These are phyloP conservation scores for Dothiorella sarmentorum DNA, from an alignment of 2,329 filamentous ascomycete genomes.

Conservation along the genomic window DNA sequence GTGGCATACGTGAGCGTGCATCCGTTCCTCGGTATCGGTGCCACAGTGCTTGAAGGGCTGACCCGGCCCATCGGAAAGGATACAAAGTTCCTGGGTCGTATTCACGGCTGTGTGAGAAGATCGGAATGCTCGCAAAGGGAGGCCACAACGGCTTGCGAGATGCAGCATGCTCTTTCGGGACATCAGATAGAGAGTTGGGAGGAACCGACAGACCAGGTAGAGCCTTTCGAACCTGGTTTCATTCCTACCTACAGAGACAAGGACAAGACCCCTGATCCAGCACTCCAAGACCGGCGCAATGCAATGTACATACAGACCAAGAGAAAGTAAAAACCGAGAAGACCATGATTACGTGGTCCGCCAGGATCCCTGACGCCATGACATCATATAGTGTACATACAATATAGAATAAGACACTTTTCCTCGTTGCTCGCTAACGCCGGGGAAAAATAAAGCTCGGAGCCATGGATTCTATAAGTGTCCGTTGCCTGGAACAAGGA, in stretches of 20 bases:
- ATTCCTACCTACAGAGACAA: constrained; percentile 12
- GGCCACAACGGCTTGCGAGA: background rate
- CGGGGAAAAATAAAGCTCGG: background rate
- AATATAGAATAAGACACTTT: background rate
- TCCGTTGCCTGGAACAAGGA: background rate
- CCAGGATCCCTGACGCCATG: background rate
- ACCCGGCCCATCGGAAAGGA: background rate
- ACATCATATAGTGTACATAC: constrained; percentile 15
- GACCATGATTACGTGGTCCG: no score
- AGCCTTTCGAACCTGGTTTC: background rate
- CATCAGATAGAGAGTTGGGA: background rate
- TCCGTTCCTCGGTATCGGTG: background rate
- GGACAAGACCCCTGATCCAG: constrained; percentile 11
- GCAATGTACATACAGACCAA: background rate
- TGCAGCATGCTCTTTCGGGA: background rate
- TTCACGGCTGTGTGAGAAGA: background rate
- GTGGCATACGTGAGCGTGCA: background rate
- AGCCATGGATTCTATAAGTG: background rate
- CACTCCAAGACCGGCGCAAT: background rate
- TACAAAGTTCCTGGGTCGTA: background rate
- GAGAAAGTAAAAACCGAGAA: no score
- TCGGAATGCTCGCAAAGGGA: background rate
- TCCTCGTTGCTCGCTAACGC: background rate
- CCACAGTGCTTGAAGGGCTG: background rate
- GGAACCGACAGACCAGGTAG: background rate